Percentiles rank a stretch among this genome's conserved stretches.
These are phyloP conservation scores for Gossypioides kirkii DNA, from an alignment of 345 rosid genomes.

Conservation along the genomic window DNA sequence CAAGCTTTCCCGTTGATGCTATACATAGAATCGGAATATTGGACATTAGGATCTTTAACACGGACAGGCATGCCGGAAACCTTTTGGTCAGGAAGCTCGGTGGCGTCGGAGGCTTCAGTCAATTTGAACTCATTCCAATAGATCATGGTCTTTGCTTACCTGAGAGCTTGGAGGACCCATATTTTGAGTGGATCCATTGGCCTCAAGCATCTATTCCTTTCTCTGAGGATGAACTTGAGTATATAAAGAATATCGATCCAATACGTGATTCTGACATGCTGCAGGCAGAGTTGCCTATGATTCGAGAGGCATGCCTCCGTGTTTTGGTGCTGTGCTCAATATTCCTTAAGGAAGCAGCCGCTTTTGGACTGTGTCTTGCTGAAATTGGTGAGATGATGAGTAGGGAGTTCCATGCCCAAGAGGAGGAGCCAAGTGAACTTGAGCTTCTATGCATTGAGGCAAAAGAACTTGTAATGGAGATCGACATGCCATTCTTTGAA, in stretches of 20 bases:
- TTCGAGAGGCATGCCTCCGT: conserved; percentile 86
- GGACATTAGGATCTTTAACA: conserved; percentile 85
- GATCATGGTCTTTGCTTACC: conserved; percentile 96
- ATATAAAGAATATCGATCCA: conserved; percentile 63
- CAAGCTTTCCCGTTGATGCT: conserved; percentile 83
- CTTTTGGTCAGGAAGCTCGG: conserved; percentile 81
- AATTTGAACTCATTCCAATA: conserved; percentile 83
- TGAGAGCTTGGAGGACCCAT: conserved; percentile 92
- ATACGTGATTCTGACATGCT: conserved; percentile 67
- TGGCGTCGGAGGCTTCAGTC: conserved; percentile 62
- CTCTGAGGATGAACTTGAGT: conserved; percentile 87
- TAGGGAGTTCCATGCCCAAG: conserved; percentile 70
- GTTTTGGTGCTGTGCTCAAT: conserved; percentile 74
- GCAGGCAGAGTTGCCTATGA: conserved; percentile 78
- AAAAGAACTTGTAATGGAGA: conserved; percentile 53
- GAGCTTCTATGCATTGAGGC: conserved; percentile 89
- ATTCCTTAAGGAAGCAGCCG: conserved; percentile 85
- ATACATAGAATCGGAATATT: conserved; percentile 90
- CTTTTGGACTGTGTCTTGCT: conserved; percentile 73
- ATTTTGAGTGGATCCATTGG: conserved; percentile 99
- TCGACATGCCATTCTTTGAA: conserved; percentile 48
- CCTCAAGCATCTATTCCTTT: conserved; percentile 97
- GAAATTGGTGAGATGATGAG: conserved; percentile 99
- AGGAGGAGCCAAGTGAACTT: conserved; percentile 93
- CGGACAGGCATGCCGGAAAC: conserved; percentile 96